Percentiles rank a stretch among this genome's conserved stretches.
Conservation (phyloP, 805 yeast genomes). For the Starmerella vitae region DNA sequence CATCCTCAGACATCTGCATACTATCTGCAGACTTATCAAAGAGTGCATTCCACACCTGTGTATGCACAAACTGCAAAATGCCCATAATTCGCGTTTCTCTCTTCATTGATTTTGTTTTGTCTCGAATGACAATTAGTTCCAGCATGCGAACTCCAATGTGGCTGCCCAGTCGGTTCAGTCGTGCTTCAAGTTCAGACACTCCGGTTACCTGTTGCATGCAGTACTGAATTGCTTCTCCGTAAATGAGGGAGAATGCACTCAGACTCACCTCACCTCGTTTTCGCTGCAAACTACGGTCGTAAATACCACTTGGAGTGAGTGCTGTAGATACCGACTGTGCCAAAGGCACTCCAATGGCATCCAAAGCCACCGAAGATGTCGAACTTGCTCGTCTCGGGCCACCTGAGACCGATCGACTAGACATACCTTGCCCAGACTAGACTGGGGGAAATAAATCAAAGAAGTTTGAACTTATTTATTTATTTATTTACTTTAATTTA, state of each 20-base stretch:
- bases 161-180: constrained; percentile 62
- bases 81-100: constrained; percentile 57
- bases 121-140: constrained; percentile 56
- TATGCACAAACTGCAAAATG: constrained; percentile 56
- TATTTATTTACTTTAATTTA: too few species aligned
- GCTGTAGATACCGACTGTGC: neutral
- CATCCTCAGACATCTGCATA: constrained; percentile 55
- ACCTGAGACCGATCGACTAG: neutral
- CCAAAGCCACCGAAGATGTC: neutral
- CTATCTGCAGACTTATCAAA: constrained; percentile 67
- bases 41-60: constrained; percentile 56
- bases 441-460: neutral
- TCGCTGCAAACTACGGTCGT: constrained; percentile 56
- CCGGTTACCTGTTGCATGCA: constrained; percentile 49
- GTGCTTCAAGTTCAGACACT: constrained; percentile 45
- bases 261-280: constrained; percentile 54
- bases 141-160: constrained; percentile 58
- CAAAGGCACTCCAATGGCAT: neutral
- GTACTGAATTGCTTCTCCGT: constrained; percentile 57
- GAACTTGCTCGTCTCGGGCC: neutral
- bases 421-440: neutral
- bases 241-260: constrained; percentile 53
- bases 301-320: constrained; percentile 32
- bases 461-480: too few species aligned
- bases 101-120: constrained; percentile 45